Conservation (phyloP, 2,329 filamentous ascomycete species). For the Cylindrodendrum hubeiense region DNA sequence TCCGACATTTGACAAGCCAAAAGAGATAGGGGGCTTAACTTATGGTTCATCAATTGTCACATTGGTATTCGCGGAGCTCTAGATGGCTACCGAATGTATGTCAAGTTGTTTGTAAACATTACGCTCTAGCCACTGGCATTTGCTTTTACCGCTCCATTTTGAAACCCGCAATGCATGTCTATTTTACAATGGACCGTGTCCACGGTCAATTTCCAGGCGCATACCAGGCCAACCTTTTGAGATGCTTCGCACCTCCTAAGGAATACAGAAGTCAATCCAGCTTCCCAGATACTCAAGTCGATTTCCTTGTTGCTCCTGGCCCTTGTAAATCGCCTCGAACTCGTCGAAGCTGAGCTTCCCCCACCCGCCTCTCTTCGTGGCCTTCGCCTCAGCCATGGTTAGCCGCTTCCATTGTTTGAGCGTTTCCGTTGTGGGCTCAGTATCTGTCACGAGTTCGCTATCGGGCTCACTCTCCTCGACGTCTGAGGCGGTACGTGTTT, state of each 20-base stretch:
- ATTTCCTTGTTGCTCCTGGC: slow-evolving; percentile 71
- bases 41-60: too few species aligned
- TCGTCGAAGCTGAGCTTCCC: slow-evolving; percentile 83
- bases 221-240: not conserved
- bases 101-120: slow-evolving; percentile 10
- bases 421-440: slow-evolving; percentile 45
- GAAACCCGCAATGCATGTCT: slow-evolving; percentile 1
- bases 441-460: slow-evolving; percentile 39
- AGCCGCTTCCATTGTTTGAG: slow-evolving; percentile 67
- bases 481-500: not conserved
- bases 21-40: too few species aligned
- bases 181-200: not conserved
- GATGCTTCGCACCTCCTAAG: slow-evolving; percentile 51
- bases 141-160: not conserved
- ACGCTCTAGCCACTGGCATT: slow-evolving; percentile 11
- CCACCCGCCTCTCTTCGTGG: slow-evolving; percentile 79
- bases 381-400: slow-evolving; percentile 76
- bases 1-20: too few species aligned
- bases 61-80: too few species aligned
- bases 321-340: slow-evolving; percentile 81
- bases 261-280: slow-evolving; percentile 89
- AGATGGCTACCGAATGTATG: not conserved
- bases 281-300: slow-evolving; percentile 84
- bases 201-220: not conserved
- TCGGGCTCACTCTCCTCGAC: slow-evolving; percentile 29